Base-by-base conservation (phyloP, 2,329 filamentous ascomycete species). In the Aplosporella prunicola region DNA sequence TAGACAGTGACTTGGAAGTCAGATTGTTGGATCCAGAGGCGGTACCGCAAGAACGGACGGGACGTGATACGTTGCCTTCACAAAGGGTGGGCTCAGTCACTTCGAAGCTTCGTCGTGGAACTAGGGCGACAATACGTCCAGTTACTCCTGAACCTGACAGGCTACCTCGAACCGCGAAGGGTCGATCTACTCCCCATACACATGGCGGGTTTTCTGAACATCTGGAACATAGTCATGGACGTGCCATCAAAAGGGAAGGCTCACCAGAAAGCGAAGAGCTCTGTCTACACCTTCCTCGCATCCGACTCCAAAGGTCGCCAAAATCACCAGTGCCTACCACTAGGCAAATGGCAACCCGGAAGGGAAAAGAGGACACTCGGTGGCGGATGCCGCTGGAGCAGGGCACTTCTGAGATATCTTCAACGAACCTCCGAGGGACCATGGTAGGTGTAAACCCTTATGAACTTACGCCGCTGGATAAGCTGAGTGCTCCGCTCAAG, bases 381-480 rank as follows among this genome's bases (percentile, higher is more conserved):
- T 68, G 65, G 65, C 61, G 63, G 38, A 47, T 48, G 2, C 53
- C 61, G 13, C 47, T 68, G 4, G 55, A 64, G 9, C 55, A 59
- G 30, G 44, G 45, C 11, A 40, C 50, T 4, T 51, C 51, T 3
- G 49, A 55, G 2, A 47, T 49, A 9, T 49, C 52, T 22, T 49
- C 52, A 8, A 34, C 20, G 6, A 31, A 31, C 20, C 11, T 15
- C 16, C 24, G 24, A n/a, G n/a, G 6, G 14, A 23, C 32, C 10
- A 29, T 34, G 32, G 36, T 44, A 17, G 45, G 50, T 5, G 47
- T 51, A n/a, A 55, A 54, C 32, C 51, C 56, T 5, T 59, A 57
- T 36, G 48, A 51, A 35, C 42, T 57, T 15, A 46, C 44, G 3
- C 51, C 50, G 4, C 30, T 51, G 17, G 43, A 45, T 24, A 39